phyloP scores from a whole-genome alignment of 2,329 filamentous ascomycete genomes.

The Calonectria henricotiae region DNA sequence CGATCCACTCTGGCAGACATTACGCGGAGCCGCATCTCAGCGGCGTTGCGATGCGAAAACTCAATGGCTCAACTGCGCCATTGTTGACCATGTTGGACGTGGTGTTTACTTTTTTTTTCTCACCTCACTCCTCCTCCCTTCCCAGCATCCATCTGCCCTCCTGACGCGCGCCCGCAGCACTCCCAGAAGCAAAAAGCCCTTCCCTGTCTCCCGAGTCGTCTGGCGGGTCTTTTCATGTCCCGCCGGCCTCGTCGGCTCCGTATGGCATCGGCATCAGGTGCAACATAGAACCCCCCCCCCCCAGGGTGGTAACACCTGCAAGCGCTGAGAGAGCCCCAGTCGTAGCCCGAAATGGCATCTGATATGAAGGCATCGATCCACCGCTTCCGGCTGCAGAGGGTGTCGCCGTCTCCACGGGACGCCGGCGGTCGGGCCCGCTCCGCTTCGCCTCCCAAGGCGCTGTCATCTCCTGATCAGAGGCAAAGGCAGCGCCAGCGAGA shows the following conservation, averaged over 20 bases:
- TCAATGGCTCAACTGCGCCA: conserved; percentile 3
- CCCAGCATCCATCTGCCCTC: neutral
- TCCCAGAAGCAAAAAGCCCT: neutral
- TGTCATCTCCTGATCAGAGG: conserved; percentile 42
- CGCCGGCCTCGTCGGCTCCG: conserved; percentile 5
- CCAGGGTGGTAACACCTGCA: conserved; percentile 13
- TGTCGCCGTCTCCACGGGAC: conserved; percentile 49
- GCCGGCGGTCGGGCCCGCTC: conserved; percentile 51
- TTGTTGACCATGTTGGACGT: conserved; percentile 7
- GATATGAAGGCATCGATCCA: conserved; percentile 53
- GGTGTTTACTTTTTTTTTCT: conserved; percentile 23
- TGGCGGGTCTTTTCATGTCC: conserved; percentile 13
- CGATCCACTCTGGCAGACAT: conserved; percentile 46
- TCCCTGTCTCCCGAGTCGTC: neutral
- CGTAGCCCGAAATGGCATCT: conserved; percentile 48
- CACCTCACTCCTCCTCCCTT: neutral
- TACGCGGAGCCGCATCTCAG: conserved; percentile 32
- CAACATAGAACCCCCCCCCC: neutral
- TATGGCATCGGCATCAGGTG: neutral
- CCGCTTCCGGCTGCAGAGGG: conserved; percentile 50
- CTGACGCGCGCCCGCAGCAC: conserved; percentile 14
- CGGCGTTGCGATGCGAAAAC: conserved; percentile 8
- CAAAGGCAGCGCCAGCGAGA: conserved; percentile 46
- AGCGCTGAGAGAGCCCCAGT: conserved; percentile 12
- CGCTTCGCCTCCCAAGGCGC: conserved; percentile 48